Evolutionary conservation across 2,329 filamentous ascomycete species (phyloP).

Genomic region (Monilinia polystroma): DNA sequence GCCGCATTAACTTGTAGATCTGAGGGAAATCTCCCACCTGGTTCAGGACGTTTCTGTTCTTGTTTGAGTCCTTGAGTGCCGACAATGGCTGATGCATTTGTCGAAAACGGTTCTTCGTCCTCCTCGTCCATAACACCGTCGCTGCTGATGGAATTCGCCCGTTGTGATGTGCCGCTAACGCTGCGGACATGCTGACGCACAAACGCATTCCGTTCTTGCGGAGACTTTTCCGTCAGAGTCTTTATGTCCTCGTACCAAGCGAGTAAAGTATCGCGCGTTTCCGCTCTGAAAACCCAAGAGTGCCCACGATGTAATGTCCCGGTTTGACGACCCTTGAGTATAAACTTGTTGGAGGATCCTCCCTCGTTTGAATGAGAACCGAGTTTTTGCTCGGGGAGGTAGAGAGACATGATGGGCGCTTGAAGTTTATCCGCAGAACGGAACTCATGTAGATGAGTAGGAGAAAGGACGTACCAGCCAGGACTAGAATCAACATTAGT

Average conservation of each 20-base stretch:
- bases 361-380: constrained; percentile 82
- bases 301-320: constrained; percentile 84
- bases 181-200: constrained; percentile 79
- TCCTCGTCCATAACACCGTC: constrained; percentile 77
- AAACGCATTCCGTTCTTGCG: constrained; percentile 84
- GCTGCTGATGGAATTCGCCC: constrained; percentile 65
- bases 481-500: constrained; percentile 18
- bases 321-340: constrained; percentile 93
- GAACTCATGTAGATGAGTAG: constrained; percentile 97
- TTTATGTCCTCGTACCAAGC: constrained; percentile 93
- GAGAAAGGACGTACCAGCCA: constrained; percentile 81
- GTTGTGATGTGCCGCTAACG: constrained; percentile 62
- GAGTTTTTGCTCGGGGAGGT: constrained; percentile 90
- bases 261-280: constrained; percentile 89
- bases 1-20: constrained; percentile 79
- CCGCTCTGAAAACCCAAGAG: constrained; percentile 70
- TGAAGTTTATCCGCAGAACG: constrained; percentile 94
- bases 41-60: constrained; percentile 70
- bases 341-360: constrained; percentile 93
- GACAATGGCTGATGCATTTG: constrained; percentile 54
- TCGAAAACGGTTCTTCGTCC: constrained; percentile 63
- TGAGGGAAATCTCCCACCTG: constrained; percentile 96
- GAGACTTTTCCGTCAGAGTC: constrained; percentile 80
- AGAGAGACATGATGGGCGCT: constrained; percentile 93
- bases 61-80: constrained; percentile 49